phyloP scores from a whole-genome alignment of 2,329 filamentous ascomycete genomes.

The Sporothrix protearum region DNA sequence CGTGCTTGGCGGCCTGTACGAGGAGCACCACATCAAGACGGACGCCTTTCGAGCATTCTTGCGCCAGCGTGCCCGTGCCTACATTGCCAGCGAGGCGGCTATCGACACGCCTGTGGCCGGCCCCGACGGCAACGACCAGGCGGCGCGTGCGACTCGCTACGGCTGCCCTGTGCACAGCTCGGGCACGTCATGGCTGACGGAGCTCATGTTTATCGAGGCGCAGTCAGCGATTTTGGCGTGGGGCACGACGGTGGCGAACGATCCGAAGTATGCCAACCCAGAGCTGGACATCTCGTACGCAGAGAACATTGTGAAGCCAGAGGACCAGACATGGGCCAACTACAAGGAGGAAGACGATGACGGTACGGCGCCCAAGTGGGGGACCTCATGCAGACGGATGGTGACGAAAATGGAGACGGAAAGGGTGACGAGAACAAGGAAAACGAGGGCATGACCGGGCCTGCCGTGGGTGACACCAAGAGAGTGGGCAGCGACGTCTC shows the following conservation, averaged over 20 bases:
- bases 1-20: slow-evolving; percentile 48
- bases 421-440: slow-evolving; percentile 10
- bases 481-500: not conserved
- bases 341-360: not conserved
- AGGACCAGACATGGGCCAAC: slow-evolving; percentile 17
- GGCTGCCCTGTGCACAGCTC: slow-evolving; percentile 70
- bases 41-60: slow-evolving; percentile 49
- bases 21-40: slow-evolving; percentile 41
- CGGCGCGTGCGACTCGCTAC: slow-evolving; percentile 41
- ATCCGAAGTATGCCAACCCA: slow-evolving; percentile 31
- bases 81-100: slow-evolving; percentile 52
- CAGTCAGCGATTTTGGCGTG: slow-evolving; percentile 32
- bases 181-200: slow-evolving; percentile 55
- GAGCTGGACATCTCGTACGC: slow-evolving; percentile 28
- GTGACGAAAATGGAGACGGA: not conserved
- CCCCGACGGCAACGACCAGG: slow-evolving; percentile 46
- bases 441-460: not conserved
- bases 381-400: not conserved
- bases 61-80: slow-evolving; percentile 58
- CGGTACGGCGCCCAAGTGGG: not conserved
- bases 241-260: slow-evolving; percentile 31
- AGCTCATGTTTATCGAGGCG: slow-evolving; percentile 58
- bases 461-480: not conserved
- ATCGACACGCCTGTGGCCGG: slow-evolving; percentile 53
- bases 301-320: slow-evolving; percentile 15